A percentile compares a stretch with the other conserved stretches of the same genome.
Conservation (phyloP, 768 basidiomycete genomes). For the Kondoa subrosea region DNA sequence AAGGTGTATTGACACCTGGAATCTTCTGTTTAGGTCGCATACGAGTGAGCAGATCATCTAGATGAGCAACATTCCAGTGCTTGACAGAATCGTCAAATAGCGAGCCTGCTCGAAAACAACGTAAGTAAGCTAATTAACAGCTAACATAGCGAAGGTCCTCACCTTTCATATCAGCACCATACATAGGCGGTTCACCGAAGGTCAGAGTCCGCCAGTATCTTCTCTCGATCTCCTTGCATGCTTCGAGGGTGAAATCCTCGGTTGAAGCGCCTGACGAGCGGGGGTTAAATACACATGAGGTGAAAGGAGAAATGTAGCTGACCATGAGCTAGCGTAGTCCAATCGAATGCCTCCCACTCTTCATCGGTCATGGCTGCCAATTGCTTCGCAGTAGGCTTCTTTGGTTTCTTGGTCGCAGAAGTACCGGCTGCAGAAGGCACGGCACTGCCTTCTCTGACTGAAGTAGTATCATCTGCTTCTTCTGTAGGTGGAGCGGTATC, state of each 20-base stretch:
- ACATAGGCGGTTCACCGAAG: conserved; percentile 81
- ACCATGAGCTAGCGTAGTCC: conserved; percentile 21
- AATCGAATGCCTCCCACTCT: conserved; percentile 26
- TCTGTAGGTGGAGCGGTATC: neutral
- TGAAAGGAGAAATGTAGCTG: conserved; percentile 8
- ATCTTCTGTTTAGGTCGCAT: conserved; percentile 56
- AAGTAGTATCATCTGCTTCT: conserved; percentile 3
- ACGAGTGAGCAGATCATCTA: conserved; percentile 70
- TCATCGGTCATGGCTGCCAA: conserved; percentile 20
- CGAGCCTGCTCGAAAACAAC: conserved; percentile 27
- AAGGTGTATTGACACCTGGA: conserved; percentile 92
- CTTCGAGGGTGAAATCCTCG: conserved; percentile 69
- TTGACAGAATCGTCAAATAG: conserved; percentile 55
- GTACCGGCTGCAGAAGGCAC: neutral
- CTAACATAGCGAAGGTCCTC: conserved; percentile 27
- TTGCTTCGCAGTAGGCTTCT: conserved; percentile 16
- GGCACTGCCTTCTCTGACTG: conserved; percentile 4
- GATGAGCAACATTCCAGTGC: conserved; percentile 82
- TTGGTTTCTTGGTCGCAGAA: conserved; percentile 37
- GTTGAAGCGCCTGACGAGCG: conserved; percentile 40
- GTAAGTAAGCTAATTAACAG: conserved; percentile 34
- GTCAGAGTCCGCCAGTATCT: conserved; percentile 85
- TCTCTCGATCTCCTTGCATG: conserved; percentile 71
- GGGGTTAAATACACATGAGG: neutral
- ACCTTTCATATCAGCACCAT: conserved; percentile 92